Evolutionary conservation across 768 basidiomycete genomes (phyloP), one percentile per base, ranked within the genome.

Genomic region (Tremella yokohamensis): DNA sequence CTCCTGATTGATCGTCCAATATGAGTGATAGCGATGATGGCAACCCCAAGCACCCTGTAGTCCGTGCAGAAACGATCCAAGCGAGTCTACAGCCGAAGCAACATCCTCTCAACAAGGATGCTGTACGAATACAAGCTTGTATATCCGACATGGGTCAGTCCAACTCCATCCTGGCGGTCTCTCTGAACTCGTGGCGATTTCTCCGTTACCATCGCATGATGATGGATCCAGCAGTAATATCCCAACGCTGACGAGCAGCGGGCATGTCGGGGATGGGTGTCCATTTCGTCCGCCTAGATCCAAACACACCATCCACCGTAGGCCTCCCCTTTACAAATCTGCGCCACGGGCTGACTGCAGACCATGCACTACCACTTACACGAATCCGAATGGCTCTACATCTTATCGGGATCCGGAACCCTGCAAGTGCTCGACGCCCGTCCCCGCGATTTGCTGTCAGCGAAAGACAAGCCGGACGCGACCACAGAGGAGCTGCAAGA

Each of bases 341-440:
- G 8, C 22, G 22, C 42, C 42, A 22, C 39, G 42, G 15, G 18
- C n/a, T 24, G 20, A 16, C 8, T 15, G 22, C 22, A 58, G 57
- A 45, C 50, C 9, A 51, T 52, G n/a, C 57, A 58, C 40, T 58
- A 58, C 40, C 57, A 58, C 40, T 38, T 58, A 6, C 13, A 20
- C 34, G 39, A 39, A 8, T 45, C 57, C 7, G 57, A 58, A 52
- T 58, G 57, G 57, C 38, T 58, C 1, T 58, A 58, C 52, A 52
- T 58, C 34, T 51, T 58, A 37, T n/a, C 15, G 20, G 57, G 57
- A 6, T 11, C 40, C 1, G 57, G 25, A 8, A 15, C 2, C 25
- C 50, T 58, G 18, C 40, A 22, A 1, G 40, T 58, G 8, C 18
- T 58, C 2, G 57, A 58, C 20, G 40, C 50, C 7, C 34, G 29